A percentile compares a stretch with the other conserved stretches of the same genome.
phyloP scores from a whole-genome alignment of 768 basidiomycete genomes.

The Boletus sp. region DNA sequence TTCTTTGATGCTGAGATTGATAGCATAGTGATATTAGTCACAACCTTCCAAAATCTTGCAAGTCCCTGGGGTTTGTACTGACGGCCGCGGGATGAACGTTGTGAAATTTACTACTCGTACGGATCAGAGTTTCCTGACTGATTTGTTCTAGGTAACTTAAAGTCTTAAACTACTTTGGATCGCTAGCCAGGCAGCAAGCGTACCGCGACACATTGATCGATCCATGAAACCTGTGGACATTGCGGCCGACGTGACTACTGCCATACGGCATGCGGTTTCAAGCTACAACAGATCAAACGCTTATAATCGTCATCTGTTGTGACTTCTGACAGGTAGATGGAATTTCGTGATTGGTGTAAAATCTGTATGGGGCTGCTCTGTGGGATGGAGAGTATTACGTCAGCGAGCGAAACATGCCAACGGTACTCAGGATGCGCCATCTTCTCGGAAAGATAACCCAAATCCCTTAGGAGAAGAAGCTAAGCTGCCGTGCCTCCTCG shows the following conservation, averaged over 20 bases:
- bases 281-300: neutral
- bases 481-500: conserved; percentile 14
- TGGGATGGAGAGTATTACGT: conserved; percentile 14
- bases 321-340: neutral
- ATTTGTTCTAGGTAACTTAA: neutral
- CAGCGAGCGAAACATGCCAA: neutral
- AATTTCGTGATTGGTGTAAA: neutral
- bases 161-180: neutral
- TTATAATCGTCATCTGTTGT: neutral
- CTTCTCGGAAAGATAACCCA: conserved; percentile 18
- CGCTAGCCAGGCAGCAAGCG: neutral
- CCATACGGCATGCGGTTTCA: neutral
- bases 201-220: neutral
- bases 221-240: neutral
- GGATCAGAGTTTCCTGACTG: conserved; percentile 1
- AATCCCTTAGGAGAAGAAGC: conserved; percentile 7
- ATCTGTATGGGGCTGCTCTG: neutral
- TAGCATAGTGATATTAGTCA: neutral
- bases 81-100: conserved; percentile 3
- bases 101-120: neutral
- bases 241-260: neutral
- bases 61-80: conserved; percentile 10
- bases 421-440: neutral
- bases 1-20: conserved; percentile 12
- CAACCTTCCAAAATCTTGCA: neutral